Evolutionary conservation across 2,329 filamentous ascomycete genomes (phyloP), one percentile per base, ranked within the genome.

Genomic region (Trichophaea hybrida): DNA sequence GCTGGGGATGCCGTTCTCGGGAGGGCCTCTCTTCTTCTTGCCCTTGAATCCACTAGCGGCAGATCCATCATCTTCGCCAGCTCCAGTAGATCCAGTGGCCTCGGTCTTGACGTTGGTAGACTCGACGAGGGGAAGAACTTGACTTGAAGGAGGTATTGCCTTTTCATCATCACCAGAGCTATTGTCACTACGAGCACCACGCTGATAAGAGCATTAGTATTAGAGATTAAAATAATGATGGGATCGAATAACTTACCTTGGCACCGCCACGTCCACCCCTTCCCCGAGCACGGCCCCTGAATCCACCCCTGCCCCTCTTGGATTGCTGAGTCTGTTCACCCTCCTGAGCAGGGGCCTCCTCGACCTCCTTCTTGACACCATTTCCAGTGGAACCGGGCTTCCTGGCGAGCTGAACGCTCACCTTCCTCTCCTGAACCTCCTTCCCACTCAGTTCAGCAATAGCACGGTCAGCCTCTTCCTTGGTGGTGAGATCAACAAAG

Each of bases 381-480:
- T 43, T 38, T 6, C 31, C 55, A 43, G 51, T 49, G 68, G 81
- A 83, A 78, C 97, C 91, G 62, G 91, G 91, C 81, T 95, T 97
- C 78, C 91, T 91, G 71, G 93, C 93, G 71, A 96, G 85, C 79
- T 98, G 93, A 68, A 98, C 93, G 50, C 90, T 97, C 72, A 97
- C 93, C 85, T 97, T 97, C 75, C 93, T 91, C 76, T 96, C 89
- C 61, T 97, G 83, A 70, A 98, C 93, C 77, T 94, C 89, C 80
- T 96, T 90, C 75, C 91, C 91, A 70, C 93, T 96, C 68, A 98
- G 86, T 77, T 95, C 88, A 70, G 82, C 79, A 70, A 98, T 97
- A 72, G 93, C 93, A 74, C 89, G 88, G 77, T 96, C 88, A 66
- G 93, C 93, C 79, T 97, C 93, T 68, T 82, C 83, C 62, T 93